Evolutionary conservation across 2,329 filamentous ascomycete genomes (phyloP), one percentile per base, ranked within the genome.

Genomic region (Botrytis porri): DNA sequence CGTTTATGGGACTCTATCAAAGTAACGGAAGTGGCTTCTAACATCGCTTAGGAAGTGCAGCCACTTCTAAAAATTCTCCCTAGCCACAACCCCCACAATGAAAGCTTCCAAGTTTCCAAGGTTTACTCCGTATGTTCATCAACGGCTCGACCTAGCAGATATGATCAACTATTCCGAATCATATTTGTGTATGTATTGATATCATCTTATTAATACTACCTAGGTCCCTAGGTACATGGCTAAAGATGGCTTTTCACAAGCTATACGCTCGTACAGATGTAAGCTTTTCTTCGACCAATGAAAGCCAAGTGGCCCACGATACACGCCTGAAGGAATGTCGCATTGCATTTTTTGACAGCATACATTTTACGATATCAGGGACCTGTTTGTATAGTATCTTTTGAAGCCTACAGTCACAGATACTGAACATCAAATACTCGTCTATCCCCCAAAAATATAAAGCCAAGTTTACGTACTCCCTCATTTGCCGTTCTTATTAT

Each of bases 291-390:
- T 43, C 9, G n/a, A 29, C n/a, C 39, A 45, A 37, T 51, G 14
- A 66, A 48, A 16, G 43, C 64, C 64, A 67, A 67, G 64, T 54
- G 64, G 64, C 64, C 35, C 45, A 66, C 16, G 45, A 66, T 29
- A n/a, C n/a, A 54, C 45, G 20, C 45, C 32, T 48, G 22, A 57
- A 67, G 48, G 25, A 57, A 41, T 41, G 48, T 67, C 48, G 48
- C 41, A 35, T 65, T 48, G n/a, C 41, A 35, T 59, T 57, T 69
- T 32, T 69, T 41, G 29, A 59, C 65, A 69, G 37, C 65, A 45
- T 29, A 37, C 39, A 22, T 39, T 61, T 61, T 43, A 25, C 51
- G 32, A 35, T 69, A 32, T 60, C 54, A 69, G 25, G 25, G 7
- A 39, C 59, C 51, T 48, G 48, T 69, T 67, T 48, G 14, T n/a